A percentile compares a stretch with the other conserved stretches of the same genome.
phyloP scores from a whole-genome alignment of 345 rosid species.

The Citrus australasica region DNA sequence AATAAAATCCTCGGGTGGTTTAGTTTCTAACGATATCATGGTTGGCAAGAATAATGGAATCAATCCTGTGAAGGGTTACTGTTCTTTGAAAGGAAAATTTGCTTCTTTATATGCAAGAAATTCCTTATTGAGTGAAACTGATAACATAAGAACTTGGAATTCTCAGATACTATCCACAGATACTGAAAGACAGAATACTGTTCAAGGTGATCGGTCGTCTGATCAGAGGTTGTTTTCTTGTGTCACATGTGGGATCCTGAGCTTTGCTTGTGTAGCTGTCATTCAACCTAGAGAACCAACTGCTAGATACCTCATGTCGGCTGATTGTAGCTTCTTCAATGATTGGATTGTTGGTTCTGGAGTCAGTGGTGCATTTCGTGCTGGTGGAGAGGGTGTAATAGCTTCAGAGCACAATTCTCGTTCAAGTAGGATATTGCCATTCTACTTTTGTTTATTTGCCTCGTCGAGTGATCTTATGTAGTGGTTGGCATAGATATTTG shows the following conservation, averaged over 20 bases:
- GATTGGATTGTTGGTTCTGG: conserved; percentile 78
- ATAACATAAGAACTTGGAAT: conserved; percentile 18
- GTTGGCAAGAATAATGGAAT: conserved; percentile 27
- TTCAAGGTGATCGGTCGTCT: conserved; percentile 52
- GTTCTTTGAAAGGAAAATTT: conserved; percentile 55
- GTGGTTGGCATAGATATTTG: neutral
- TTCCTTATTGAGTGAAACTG: conserved; percentile 30
- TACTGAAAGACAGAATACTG: conserved; percentile 24
- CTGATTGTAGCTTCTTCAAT: conserved; percentile 85
- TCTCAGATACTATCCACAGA: conserved; percentile 10
- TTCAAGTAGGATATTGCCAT: conserved; percentile 40
- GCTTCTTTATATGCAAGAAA: conserved; percentile 55
- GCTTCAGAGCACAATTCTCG: conserved; percentile 28
- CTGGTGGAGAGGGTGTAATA: conserved; percentile 25
- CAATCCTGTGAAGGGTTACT: conserved; percentile 36
- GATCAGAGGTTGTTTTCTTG: conserved; percentile 94
- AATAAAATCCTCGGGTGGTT: conserved; percentile 32
- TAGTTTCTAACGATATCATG: conserved; percentile 31
- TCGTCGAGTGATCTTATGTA: neutral
- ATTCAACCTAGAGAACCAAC: conserved; percentile 83
- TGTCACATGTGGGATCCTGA: conserved; percentile 83
- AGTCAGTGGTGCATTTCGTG: conserved; percentile 24
- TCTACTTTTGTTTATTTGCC: conserved; percentile 2
- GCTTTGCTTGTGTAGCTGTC: conserved; percentile 84
- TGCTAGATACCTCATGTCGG: conserved; percentile 82